Base-by-base conservation (phyloP, 306 rosid species). In the Astragalus glycyphyllos region DNA sequence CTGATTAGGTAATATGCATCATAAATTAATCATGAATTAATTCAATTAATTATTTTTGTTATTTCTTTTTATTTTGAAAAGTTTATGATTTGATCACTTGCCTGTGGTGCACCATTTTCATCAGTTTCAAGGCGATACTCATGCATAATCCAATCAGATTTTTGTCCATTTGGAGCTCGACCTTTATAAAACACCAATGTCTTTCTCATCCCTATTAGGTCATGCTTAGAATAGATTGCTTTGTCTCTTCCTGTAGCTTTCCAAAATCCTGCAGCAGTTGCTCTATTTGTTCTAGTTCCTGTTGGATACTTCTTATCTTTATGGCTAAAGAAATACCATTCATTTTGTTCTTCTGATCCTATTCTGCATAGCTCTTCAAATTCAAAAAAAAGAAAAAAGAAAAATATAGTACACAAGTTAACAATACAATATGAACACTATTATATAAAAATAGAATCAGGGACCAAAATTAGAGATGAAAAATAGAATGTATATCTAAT, bases 121-220 rank as follows among this genome's bases (percentile, higher is more conserved):
- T 90, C 89, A 0, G 92, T 86, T 85, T 92, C 92, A 59, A 92
- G 98, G 0, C 98, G 83, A 69, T 92, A 92, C 45, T 92, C 98
- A 32, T 92, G 98, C 98, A 92, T 92, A 12, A 92, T 92, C 98
- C 98, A 92, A 76, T 92, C 98, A 0, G 98, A 92, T n/a, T 92
- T 92, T 74, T 86, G 98, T 11, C 98, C 98, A 81, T 92, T 92
- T 2, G 98, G 98, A 31, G 98, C 98, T 79, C 98, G 77, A 12
- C 98, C 98, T 83, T 92, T 83, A 11, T 92, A 90, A 61, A 90
- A 92, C 17, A 92, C 98, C 12, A 92, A 79, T 26, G 98, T 92
- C 79, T 92, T 92, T 63, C 98, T 90, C 98, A 92, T 92, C 20
- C 98, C 98, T 14, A 92, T 78, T 23, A 92, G 73, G 26, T 88